Percentiles rank a stretch among this genome's conserved stretches.
phyloP scores from a whole-genome alignment of 768 basidiomycete genomes.

The Agrocybe praecox region DNA sequence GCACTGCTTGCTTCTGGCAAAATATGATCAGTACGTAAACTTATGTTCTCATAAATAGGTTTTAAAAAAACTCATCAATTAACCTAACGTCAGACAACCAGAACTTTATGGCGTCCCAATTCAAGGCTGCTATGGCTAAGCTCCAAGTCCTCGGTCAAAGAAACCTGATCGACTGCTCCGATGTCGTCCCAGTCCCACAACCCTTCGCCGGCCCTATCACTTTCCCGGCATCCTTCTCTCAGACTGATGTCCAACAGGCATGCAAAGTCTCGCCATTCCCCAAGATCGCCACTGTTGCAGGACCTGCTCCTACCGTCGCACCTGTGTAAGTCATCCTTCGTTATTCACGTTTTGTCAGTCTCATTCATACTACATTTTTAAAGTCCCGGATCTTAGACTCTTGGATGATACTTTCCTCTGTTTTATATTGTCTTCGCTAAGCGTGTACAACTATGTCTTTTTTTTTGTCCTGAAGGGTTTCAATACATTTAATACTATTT shows the following conservation, averaged over 20 bases:
- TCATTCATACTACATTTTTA: too few relatives aligned
- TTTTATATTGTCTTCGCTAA: too few relatives aligned
- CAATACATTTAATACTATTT: too few relatives aligned
- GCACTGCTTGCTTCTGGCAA: slow-evolving; percentile 24
- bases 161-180: slow-evolving; percentile 38
- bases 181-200: slow-evolving; percentile 21
- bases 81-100: slow-evolving; percentile 24
- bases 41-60: too few relatives aligned
- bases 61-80: too few relatives aligned
- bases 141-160: slow-evolving; percentile 32
- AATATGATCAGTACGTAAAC: slow-evolving; percentile 15
- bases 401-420: too few relatives aligned
- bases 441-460: too few relatives aligned
- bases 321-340: slow-evolving; percentile 6
- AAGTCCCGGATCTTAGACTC: too few relatives aligned
- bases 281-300: slow-evolving; percentile 11
- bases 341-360: too few relatives aligned
- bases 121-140: slow-evolving; percentile 34
- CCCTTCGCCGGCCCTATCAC: slow-evolving; percentile 14
- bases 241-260: slow-evolving; percentile 13
- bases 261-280: slow-evolving; percentile 5
- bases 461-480: too few relatives aligned
- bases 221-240: slow-evolving; percentile 18
- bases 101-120: slow-evolving; percentile 21
- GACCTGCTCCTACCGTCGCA: slow-evolving; percentile 8